Base-by-base conservation (phyloP, 1,284 basidiomycete species). In the Austroboletus novae-zelandiae region DNA sequence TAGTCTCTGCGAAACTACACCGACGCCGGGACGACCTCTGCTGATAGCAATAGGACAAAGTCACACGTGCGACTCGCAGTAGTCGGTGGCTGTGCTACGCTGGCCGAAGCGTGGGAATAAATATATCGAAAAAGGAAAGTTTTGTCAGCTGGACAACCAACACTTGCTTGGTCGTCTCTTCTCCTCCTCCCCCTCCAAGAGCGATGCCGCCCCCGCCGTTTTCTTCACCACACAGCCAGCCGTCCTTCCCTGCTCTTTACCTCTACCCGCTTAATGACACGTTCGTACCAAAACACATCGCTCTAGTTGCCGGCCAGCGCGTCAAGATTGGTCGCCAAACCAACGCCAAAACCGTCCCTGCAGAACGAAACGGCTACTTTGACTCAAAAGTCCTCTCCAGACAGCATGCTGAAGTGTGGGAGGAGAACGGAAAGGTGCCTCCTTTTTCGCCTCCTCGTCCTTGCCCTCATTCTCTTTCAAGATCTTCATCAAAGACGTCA, bases 321-420 rank as follows among this genome's bases (percentile, higher is more conserved):
- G 83, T 91, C 62, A 98, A 98, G 80, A 96, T 99, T 65, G 96
- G 97, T n/a, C 78, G 95, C 50, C 96, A 99, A 73, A 99, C 95
- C 23, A 98, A 96, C 69, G 88, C 88, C 55, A 98, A 98, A 78
- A 98, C 94, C 0, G 84, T 92, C 27, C 97, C 97, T 8, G 91
- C 89, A 15, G 94, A 97, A 63, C 79, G 89, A 62, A 99, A 99
- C 66, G 96, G 94, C 15, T 99, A 90, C 74, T 98, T 99, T 67
- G 96, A 99, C 75, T 91, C 88, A 47, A 98, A 99, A 70, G 96
- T 98, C 1, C 80, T 99, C 56, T 94, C 90, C 61, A 77, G 96
- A 55, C 91, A 93, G 74, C 97, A 99, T 69, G 97, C 96, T 20
- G 95, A 99, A 74, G 91, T 99, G 10, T 99, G 96, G 96, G 90